Percentiles rank a stretch among this genome's conserved stretches.
These are phyloP conservation scores for Ganoderma boninense DNA, from an alignment of 1,284 basidiomycete genomes.

Conservation along the genomic window DNA sequence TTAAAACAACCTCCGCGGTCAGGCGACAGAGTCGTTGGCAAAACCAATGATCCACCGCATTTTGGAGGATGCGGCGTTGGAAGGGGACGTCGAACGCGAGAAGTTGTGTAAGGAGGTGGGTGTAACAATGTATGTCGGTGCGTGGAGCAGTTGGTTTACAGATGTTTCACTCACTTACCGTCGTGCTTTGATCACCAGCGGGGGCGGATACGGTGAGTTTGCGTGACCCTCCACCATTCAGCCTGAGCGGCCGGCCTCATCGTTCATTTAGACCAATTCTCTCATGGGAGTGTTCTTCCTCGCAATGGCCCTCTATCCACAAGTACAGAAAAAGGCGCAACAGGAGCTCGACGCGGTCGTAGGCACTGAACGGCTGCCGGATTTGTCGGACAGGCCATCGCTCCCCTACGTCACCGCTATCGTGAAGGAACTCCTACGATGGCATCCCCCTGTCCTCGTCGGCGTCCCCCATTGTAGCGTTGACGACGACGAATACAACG, in stretches of 20 bases:
- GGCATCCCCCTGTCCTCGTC: slow-evolving; percentile 35
- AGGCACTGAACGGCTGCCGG: slow-evolving; percentile 40
- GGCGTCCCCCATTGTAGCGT: slow-evolving; percentile 26
- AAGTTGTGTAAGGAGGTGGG: slow-evolving; percentile 12
- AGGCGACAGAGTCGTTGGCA: slow-evolving; percentile 7
- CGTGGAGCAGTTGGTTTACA: background rate
- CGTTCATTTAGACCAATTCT: slow-evolving; percentile 19
- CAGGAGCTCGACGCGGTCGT: slow-evolving; percentile 43
- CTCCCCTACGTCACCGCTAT: slow-evolving; percentile 44
- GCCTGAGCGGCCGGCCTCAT: background rate
- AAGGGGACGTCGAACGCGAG: slow-evolving; percentile 11
- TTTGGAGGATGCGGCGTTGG: slow-evolving; percentile 2
- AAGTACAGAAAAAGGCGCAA: slow-evolving; percentile 41
- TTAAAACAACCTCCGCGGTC: background rate
- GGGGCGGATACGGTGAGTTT: slow-evolving; percentile 27
- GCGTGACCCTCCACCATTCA: no score
- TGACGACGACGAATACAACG: slow-evolving; percentile 26
- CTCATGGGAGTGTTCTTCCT: slow-evolving; percentile 36
- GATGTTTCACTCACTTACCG: background rate
- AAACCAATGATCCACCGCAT: slow-evolving; percentile 18
- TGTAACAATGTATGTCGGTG: slow-evolving; percentile 29
- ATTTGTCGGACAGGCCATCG: slow-evolving; percentile 37
- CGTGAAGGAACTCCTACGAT: slow-evolving; percentile 45
- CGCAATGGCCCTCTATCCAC: slow-evolving; percentile 42
- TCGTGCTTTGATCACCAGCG: slow-evolving; percentile 1